These are phyloP conservation scores for Lathyrus aphaca DNA, from an alignment of 306 rosid genomes.

Conservation along the genomic window DNA sequence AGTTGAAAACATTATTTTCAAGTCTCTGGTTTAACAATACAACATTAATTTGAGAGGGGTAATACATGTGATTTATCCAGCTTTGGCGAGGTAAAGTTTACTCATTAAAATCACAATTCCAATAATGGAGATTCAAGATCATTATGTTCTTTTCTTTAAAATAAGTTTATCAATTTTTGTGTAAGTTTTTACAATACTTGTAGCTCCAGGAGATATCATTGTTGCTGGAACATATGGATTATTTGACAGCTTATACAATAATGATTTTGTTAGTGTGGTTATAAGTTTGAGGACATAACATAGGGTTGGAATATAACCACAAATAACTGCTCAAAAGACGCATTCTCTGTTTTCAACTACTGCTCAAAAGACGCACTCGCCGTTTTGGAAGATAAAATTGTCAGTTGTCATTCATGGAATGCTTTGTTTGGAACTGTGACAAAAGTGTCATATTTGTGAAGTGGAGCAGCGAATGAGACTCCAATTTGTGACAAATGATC, in stretches of 20 bases:
- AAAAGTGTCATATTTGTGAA: background rate
- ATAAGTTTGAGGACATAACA: constrained; percentile 56
- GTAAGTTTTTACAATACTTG: constrained; percentile 68
- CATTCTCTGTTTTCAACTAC: constrained; percentile 80
- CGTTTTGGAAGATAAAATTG: constrained; percentile 84
- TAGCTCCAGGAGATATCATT: constrained; percentile 65
- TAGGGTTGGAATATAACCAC: constrained; percentile 69
- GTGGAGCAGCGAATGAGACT: too few relatives aligned
- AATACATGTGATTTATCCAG: constrained; percentile 75
- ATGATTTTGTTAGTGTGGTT: constrained; percentile 67
- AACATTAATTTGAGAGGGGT: constrained; percentile 89
- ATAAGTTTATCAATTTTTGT: background rate
- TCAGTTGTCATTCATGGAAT: constrained; percentile 78
- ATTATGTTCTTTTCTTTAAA: background rate
- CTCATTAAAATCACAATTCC: background rate
- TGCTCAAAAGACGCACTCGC: constrained; percentile 84
- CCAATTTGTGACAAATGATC: too few relatives aligned
- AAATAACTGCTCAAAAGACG: constrained; percentile 75
- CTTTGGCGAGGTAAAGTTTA: constrained; percentile 79
- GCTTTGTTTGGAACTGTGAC: constrained; percentile 39
- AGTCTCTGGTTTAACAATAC: constrained; percentile 82
- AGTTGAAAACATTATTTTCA: constrained; percentile 78
- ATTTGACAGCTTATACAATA: constrained; percentile 78
- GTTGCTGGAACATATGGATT: constrained; percentile 89
- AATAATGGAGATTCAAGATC: background rate